phyloP scores from a whole-genome alignment of 495 filamentous ascomycete genomes.

The Talaromyces proteolyticus region DNA sequence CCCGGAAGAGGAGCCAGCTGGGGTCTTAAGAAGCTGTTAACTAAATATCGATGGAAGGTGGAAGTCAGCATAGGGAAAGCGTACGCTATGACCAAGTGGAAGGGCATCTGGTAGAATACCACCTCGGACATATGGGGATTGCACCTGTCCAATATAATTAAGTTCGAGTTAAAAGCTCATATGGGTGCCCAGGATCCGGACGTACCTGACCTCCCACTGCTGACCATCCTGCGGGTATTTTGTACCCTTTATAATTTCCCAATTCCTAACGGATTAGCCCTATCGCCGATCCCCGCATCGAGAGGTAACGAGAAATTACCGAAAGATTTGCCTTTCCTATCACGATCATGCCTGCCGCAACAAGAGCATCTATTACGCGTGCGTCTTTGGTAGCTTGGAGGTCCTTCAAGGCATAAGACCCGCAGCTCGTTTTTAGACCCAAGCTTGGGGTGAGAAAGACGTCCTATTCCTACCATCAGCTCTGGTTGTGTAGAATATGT shows the following conservation, averaged over 20 bases:
- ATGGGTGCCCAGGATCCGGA: too few species aligned
- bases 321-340: slow-evolving; percentile 42
- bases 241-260: slow-evolving; percentile 19
- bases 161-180: too few species aligned
- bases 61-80: slow-evolving; percentile 2
- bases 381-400: slow-evolving; percentile 22
- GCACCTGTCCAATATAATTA: slow-evolving; percentile 36
- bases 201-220: slow-evolving; percentile 28
- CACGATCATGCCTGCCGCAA: slow-evolving; percentile 37
- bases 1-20: slow-evolving; percentile 42
- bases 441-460: slow-evolving; percentile 25
- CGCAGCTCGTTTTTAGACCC: slow-evolving; percentile 43
- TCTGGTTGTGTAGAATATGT: too few species aligned
- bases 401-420: slow-evolving; percentile 27
- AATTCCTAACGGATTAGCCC: slow-evolving; percentile 11
- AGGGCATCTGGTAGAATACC: slow-evolving; percentile 15
- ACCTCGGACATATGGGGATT: slow-evolving; percentile 35
- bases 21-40: slow-evolving; percentile 15
- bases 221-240: slow-evolving; percentile 36
- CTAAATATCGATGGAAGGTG: neutral
- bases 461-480: slow-evolving; percentile 27
- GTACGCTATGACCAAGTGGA: slow-evolving; percentile 24
- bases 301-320: slow-evolving; percentile 6
- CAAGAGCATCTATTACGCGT: slow-evolving; percentile 20
- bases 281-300: neutral